A percentile compares a stretch with the other conserved stretches of the same genome.
Evolutionary conservation across 148 eudicot species (phyloP).

Genomic region (Linanthus parryae): DNA sequence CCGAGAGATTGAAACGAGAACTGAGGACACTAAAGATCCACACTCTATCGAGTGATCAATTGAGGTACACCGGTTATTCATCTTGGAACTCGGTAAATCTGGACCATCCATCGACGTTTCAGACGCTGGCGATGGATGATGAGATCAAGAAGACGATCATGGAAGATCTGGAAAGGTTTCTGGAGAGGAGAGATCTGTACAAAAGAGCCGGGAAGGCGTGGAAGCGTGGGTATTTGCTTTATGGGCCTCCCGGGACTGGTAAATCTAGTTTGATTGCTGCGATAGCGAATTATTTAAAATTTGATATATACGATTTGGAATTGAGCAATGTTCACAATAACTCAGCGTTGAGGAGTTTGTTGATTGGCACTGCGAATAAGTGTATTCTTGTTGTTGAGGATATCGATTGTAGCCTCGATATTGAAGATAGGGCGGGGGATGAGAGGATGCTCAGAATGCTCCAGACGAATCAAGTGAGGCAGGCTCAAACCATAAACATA

Average conservation of each 20-base stretch:
- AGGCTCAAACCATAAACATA: constrained; percentile 22
- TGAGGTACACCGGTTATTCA: constrained; percentile 8
- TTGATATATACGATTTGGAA: constrained; percentile 38
- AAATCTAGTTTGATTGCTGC: constrained; percentile 29
- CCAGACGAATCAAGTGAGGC: constrained; percentile 11
- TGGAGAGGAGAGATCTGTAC: constrained; percentile 18
- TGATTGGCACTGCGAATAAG: constrained; percentile 22
- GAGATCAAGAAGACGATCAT: constrained; percentile 17
- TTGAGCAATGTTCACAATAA: constrained; percentile 17
- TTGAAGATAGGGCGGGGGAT: constrained; percentile 18
- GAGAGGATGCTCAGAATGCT: constrained; percentile 4
- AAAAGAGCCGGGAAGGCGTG: constrained; percentile 25
- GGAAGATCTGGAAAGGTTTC: constrained; percentile 24
- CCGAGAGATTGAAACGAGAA: constrained; percentile 14
- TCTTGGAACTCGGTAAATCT: constrained; percentile 29
- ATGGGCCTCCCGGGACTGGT: too few species aligned
- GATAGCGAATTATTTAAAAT: constrained; percentile 22
- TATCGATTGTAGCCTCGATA: constrained; percentile 28
- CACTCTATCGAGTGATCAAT: constrained; percentile 11
- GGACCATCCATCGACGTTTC: constrained; percentile 36
- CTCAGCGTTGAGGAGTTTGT: constrained; percentile 26
- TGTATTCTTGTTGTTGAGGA: constrained; percentile 43
- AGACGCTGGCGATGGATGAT: constrained; percentile 19
- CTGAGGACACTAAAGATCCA: constrained; percentile 25
- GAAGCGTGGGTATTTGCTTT: constrained; percentile 26